phyloP scores from a whole-genome alignment of 768 basidiomycete species.

The Peribolospora kevripleyi region DNA sequence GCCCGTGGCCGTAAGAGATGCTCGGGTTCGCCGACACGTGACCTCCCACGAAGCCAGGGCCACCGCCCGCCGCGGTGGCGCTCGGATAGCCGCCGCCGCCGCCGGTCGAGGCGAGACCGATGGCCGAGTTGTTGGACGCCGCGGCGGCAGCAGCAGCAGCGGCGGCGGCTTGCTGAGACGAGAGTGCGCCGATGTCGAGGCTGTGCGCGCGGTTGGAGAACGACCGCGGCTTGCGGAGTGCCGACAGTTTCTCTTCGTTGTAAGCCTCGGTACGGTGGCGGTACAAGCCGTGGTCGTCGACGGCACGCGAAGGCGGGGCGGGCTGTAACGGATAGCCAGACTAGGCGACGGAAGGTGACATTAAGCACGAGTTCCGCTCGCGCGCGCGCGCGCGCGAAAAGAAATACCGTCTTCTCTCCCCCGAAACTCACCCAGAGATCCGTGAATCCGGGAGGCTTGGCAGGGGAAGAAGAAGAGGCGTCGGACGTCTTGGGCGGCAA shows the following conservation, averaged over 20 bases:
- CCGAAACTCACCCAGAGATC: no score
- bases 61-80: neutral
- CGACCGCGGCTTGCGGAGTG: conserved; percentile 39
- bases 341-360: conserved; percentile 14
- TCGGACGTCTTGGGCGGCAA: conserved; percentile 37
- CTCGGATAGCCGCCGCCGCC: neutral
- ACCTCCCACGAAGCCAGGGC: neutral
- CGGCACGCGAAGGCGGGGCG: neutral
- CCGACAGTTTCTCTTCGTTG: no score
- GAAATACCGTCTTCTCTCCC: conserved; percentile 6
- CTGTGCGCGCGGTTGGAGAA: conserved; percentile 70
- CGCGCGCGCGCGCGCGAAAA: conserved; percentile 20
- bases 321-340: neutral
- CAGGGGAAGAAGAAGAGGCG: no score
- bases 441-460: no score
- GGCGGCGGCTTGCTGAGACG: conserved; percentile 16
- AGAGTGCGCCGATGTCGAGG: conserved; percentile 50
- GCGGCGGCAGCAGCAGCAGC: conserved; percentile 2
- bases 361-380: conserved; percentile 41
- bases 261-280: no score
- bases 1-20: neutral
- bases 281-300: neutral
- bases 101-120: no score
- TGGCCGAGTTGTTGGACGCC: neutral
- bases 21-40: neutral